Base-by-base conservation (phyloP, 306 rosid genomes). In the Elaeagnus macrophylla region DNA sequence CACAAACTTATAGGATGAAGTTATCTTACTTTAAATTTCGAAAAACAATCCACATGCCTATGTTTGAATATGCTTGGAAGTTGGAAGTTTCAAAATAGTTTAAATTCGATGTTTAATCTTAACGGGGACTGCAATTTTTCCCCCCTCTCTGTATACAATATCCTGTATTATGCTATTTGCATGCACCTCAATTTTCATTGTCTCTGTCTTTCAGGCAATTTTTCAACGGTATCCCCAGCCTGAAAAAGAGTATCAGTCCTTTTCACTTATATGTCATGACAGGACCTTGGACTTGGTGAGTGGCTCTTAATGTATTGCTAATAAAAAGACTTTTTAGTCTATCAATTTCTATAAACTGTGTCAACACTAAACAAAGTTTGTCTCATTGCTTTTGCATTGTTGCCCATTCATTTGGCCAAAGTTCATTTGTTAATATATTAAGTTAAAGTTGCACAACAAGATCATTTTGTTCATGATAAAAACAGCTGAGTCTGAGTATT, bases 271-370 rank as follows among this genome's bases (percentile, higher is more conserved):
- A 61, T 80, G 70, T 59, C 66, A 60, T 32, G 96, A 84, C 19
- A 78, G 99, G 76, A 86, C 96, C 70, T 75, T 91, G 79, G 89
- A 91, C 78, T 80, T 91, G 93, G 99, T 91, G 81, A 75, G 99
- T 70, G 51, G 8, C 16, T 44, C 59, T 25, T 14, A 53, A 18
- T 39, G 59, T 53, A 66, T 66, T 64, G 56, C 19, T 37, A 52
- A 36, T 61, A 35, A 5, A 10, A 53, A 45, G 15, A 18, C 37
- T 13, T 6, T 38, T 17, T 38, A 51, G 47, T 32, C 57, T 11
- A 57, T 59, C 14, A 17, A 12, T 67, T 57, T 43, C 37, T 67
- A 39, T 58, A 42, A 49, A 49, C 37, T 36, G 37, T 25, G 18
- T 60, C 45, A 20, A 44, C 32, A 25, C 52, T 12, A 6, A 18